A percentile compares a stretch with the other conserved stretches of the same genome.
Evolutionary conservation across 1,284 basidiomycete genomes (phyloP).

Genomic region (Ganoderma multipileum): DNA sequence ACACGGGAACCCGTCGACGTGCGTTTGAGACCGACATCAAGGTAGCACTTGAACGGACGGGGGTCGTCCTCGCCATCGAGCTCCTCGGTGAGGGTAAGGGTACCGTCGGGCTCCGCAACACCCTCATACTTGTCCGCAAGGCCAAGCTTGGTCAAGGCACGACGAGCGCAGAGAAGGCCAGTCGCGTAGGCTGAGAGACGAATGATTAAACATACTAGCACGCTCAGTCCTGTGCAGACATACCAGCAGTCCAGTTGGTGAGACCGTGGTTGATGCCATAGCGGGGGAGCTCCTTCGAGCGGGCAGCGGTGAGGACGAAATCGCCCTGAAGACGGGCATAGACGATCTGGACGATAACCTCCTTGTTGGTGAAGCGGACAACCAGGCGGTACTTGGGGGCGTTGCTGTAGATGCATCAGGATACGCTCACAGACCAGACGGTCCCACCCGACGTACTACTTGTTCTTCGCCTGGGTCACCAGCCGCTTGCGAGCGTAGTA

Average conservation of each 20-base stretch:
- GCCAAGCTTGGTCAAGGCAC: slow-evolving; percentile 94
- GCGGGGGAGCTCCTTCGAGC: slow-evolving; percentile 90
- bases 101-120: slow-evolving; percentile 92
- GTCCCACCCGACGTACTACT: slow-evolving; percentile 72
- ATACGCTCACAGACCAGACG: not conserved
- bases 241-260: slow-evolving; percentile 97
- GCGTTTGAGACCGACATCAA: slow-evolving; percentile 98
- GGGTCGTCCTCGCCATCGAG: slow-evolving; percentile 94
- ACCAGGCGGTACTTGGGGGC: slow-evolving; percentile 98
- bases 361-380: slow-evolving; percentile 96
- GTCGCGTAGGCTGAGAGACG: slow-evolving; percentile 87
- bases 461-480: slow-evolving; percentile 99
- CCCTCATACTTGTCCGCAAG: slow-evolving; percentile 99
- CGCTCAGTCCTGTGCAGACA: slow-evolving; percentile 25
- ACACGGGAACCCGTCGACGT: slow-evolving; percentile 98
- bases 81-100: slow-evolving; percentile 82
- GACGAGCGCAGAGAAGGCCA: slow-evolving; percentile 94
- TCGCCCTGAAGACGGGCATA: slow-evolving; percentile 99
- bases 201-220: not conserved
- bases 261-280: slow-evolving; percentile 99
- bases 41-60: slow-evolving; percentile 98
- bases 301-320: slow-evolving; percentile 88
- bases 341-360: slow-evolving; percentile 92
- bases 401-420: slow-evolving; percentile 56
- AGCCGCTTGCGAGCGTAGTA: slow-evolving; percentile 99